These are phyloP conservation scores for Sanghuangporus sanghuang DNA, from an alignment of 1,284 basidiomycete species.

Conservation along the genomic window DNA sequence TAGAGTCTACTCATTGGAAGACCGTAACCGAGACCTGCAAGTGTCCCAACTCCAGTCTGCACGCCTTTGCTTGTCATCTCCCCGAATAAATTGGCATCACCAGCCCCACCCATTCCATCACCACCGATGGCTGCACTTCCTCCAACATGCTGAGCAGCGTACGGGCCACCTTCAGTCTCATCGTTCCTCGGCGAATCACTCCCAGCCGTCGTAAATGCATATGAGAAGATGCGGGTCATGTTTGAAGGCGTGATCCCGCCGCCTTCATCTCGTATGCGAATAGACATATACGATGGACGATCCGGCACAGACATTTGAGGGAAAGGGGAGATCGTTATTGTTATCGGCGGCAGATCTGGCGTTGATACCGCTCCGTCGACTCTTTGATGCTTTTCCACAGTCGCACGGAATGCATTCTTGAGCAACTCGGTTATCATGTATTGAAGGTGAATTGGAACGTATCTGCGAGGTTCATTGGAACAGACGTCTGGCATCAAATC, in stretches of 20 bases:
- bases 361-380: constrained; percentile 31
- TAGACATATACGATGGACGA: constrained; percentile 53
- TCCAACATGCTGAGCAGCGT: constrained; percentile 68
- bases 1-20: constrained; percentile 84
- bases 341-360: constrained; percentile 53
- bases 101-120: constrained; percentile 31
- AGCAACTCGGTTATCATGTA: constrained; percentile 84
- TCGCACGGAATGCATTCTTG: constrained; percentile 89
- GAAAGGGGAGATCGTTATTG: constrained; percentile 67
- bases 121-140: constrained; percentile 57
- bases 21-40: constrained; percentile 81
- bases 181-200: constrained; percentile 33
- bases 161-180: constrained; percentile 54
- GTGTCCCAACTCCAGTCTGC: constrained; percentile 69
- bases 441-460: constrained; percentile 85
- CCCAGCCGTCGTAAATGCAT: constrained; percentile 81
- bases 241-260: constrained; percentile 76
- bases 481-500: background rate
- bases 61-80: constrained; percentile 74
- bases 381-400: constrained; percentile 68
- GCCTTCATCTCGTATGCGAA: constrained; percentile 82
- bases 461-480: constrained; percentile 39
- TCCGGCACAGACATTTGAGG: constrained; percentile 32
- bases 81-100: constrained; percentile 57
- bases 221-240: constrained; percentile 79